Evolutionary conservation across 75 land plant species (phyloP), one percentile per base, ranked within the genome.

Genomic region (Ceratopteris richardii): DNA sequence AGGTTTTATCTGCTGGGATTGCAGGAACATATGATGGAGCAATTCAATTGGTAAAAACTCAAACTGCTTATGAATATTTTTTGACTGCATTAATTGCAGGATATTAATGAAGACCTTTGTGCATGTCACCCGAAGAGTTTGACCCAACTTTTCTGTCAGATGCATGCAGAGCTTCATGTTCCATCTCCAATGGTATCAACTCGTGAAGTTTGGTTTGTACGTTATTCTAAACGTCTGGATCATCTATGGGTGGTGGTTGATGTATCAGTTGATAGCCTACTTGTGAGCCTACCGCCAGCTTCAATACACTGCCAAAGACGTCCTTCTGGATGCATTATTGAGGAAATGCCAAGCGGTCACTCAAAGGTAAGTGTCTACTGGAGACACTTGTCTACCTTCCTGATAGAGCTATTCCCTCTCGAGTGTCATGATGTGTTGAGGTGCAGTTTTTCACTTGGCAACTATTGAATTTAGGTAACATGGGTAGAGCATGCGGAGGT

Each of bases 111-210:
- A n/a, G n/a, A n/a, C n/a, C n/a, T n/a, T n/a, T n/a, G n/a, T n/a
- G n/a, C n/a, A n/a, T n/a, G n/a, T n/a, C n/a, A n/a, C n/a, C n/a
- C n/a, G n/a, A n/a, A n/a, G n/a, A n/a, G n/a, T n/a, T n/a, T n/a
- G n/a, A n/a, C n/a, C n/a, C n/a, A n/a, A n/a, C n/a, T n/a, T 60
- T 59, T 48, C 13, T n/a, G n/a, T 44, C 75, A 87, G 90, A 87
- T 87, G 90, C 80, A 80, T 80, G 87, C 84, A 22, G 90, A 87
- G 61, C 36, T 80, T 25, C 90, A 87, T 54, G 82, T 83, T 75
- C 71, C 77, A 2, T 77, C 90, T 13, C 90, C 84, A 24, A 58
- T 87, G 69, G 81, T 87, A 30, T 76, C 87, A 36, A 77, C 87
- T 16, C 68, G 90, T 51, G 90, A 87, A 46, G 50, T 83, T 10